Conservation (phyloP, 2,329 filamentous ascomycete species). For the Talaromyces funiculosus region DNA sequence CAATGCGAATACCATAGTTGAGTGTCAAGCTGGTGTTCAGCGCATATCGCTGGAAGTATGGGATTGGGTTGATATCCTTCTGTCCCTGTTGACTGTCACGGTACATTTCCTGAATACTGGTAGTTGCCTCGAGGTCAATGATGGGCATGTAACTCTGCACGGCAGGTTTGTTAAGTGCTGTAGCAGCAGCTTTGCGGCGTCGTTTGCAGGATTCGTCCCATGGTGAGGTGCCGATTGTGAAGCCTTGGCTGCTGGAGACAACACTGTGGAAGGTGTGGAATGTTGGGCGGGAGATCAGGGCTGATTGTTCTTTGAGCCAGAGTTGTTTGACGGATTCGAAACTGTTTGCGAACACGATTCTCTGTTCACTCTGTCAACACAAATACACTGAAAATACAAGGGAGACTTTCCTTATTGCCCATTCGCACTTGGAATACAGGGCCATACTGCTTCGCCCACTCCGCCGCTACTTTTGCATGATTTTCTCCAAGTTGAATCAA, state of each 20-base stretch:
- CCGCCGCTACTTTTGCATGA: constrained; percentile 51
- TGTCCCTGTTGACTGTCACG: constrained; percentile 58
- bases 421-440: constrained; percentile 60
- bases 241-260: constrained; percentile 68
- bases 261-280: constrained; percentile 79
- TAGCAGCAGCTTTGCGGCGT: constrained; percentile 70
- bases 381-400: not conserved
- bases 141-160: constrained; percentile 77
- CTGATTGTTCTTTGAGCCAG: constrained; percentile 73
- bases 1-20: constrained; percentile 73
- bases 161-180: constrained; percentile 69
- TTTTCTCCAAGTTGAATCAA: constrained; percentile 55
- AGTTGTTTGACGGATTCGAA: constrained; percentile 67
- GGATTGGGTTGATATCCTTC: constrained; percentile 62
- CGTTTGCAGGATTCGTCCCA: constrained; percentile 78
- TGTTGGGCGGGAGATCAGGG: constrained; percentile 69
- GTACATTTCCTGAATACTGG: constrained; percentile 67
- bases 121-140: constrained; percentile 68
- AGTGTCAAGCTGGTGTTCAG: constrained; percentile 72
- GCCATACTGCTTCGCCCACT: constrained; percentile 57
- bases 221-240: constrained; percentile 77
- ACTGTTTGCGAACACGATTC: constrained; percentile 72
- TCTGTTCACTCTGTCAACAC: constrained; percentile 30
- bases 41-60: constrained; percentile 69
- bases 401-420: constrained; percentile 52